Evolutionary conservation across 495 filamentous ascomycete genomes (phyloP).

Genomic region (Talaromyces adpressus): DNA sequence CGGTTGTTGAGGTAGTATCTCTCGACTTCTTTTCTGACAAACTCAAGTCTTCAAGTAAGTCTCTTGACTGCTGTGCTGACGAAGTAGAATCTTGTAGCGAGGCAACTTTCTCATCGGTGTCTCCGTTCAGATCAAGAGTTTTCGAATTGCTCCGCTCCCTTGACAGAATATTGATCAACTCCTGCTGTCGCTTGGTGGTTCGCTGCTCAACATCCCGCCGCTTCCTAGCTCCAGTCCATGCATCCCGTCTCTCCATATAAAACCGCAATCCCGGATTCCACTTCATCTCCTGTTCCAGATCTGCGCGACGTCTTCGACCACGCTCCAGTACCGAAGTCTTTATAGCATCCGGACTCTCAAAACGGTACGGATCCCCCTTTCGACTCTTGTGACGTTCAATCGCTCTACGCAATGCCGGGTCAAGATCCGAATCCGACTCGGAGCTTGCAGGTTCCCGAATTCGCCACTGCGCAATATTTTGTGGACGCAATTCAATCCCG

Average conservation of each 20-base stretch:
- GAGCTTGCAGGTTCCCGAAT: slow-evolving; percentile 36
- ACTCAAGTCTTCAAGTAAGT: background rate
- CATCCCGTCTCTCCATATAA: slow-evolving; percentile 69
- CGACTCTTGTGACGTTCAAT: background rate
- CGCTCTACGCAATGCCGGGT: background rate
- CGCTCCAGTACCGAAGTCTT: slow-evolving; percentile 40
- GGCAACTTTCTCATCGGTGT: background rate
- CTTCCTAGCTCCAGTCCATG: slow-evolving; percentile 73
- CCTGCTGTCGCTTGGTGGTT: background rate
- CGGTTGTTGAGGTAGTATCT: background rate
- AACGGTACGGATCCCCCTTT: slow-evolving; percentile 46
- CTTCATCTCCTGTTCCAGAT: slow-evolving; percentile 63
- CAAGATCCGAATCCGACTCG: slow-evolving; percentile 32
- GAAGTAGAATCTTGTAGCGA: background rate
- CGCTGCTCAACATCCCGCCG: slow-evolving; percentile 9
- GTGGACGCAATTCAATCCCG: background rate
- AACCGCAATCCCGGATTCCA: slow-evolving; percentile 79
- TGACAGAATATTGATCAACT: background rate
- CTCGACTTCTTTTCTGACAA: background rate
- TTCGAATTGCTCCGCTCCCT: background rate
- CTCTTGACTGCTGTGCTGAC: background rate
- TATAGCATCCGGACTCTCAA: slow-evolving; percentile 57
- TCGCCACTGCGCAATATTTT: slow-evolving; percentile 29
- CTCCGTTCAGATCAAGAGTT: background rate
- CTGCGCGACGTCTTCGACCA: slow-evolving; percentile 51